Evolutionary conservation across 2,329 filamentous ascomycete species (phyloP).

Genomic region (Bertia moriformis): DNA sequence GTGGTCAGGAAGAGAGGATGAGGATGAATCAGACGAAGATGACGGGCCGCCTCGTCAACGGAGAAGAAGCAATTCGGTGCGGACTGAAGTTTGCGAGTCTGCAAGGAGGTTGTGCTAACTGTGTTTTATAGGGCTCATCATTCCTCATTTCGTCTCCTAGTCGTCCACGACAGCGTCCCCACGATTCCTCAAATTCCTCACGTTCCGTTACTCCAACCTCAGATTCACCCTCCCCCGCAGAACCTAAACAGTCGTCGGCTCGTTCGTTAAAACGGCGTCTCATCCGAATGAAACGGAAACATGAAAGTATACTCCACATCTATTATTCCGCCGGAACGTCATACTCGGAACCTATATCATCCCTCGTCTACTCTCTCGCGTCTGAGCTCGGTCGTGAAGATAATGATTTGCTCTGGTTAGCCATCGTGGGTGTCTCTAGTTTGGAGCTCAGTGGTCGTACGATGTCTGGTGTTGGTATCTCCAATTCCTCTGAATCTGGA

Average conservation of each 20-base stretch:
- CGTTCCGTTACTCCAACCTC: slow-evolving; percentile 1
- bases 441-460: slow-evolving; percentile 83
- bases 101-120: too few species aligned
- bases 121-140: slow-evolving; percentile 8
- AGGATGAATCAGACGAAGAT: slow-evolving; percentile 53
- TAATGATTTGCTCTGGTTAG: slow-evolving; percentile 87
- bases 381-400: slow-evolving; percentile 92
- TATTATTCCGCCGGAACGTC: slow-evolving; percentile 83
- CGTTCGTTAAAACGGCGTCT: slow-evolving; percentile 59
- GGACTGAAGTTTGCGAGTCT: slow-evolving; percentile 13
- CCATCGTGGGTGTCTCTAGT: slow-evolving; percentile 88
- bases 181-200: not conserved
- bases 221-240: slow-evolving; percentile 33
- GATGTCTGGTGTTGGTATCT: slow-evolving; percentile 60
- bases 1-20: slow-evolving; percentile 56
- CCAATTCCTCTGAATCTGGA: slow-evolving; percentile 35
- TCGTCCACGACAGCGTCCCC: slow-evolving; percentile 9
- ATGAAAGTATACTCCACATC: slow-evolving; percentile 60
- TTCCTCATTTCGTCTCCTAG: slow-evolving; percentile 19
- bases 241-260: slow-evolving; percentile 51
- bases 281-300: slow-evolving; percentile 59
- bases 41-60: slow-evolving; percentile 65
- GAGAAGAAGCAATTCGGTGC: slow-evolving; percentile 75
- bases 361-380: slow-evolving; percentile 83
- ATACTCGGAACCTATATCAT: slow-evolving; percentile 88